Evolutionary conservation across 2,329 filamentous ascomycete genomes (phyloP).

Genomic region (Exophiala lecanii-corni): DNA sequence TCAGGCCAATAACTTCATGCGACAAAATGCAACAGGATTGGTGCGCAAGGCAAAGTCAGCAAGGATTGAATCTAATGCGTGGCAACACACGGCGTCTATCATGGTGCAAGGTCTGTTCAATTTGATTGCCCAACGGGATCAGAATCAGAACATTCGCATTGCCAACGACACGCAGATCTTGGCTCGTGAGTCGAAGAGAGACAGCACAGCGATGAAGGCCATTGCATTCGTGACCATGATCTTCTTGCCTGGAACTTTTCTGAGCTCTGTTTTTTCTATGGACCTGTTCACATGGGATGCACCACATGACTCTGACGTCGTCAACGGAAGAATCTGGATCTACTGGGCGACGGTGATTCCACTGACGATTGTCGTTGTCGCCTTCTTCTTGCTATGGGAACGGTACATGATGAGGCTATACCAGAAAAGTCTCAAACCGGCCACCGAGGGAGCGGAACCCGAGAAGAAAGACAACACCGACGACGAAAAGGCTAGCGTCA

Average conservation of each 20-base stretch:
- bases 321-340: slow-evolving; percentile 17
- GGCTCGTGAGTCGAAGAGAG: slow-evolving; percentile 27
- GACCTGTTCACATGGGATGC: slow-evolving; percentile 3
- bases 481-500: neutral
- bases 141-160: slow-evolving; percentile 24
- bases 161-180: slow-evolving; percentile 21
- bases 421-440: neutral
- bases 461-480: neutral
- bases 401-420: neutral
- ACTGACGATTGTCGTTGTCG: slow-evolving; percentile 8
- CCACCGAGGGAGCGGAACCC: neutral
- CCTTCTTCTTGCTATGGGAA: neutral
- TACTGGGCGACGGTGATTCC: slow-evolving; percentile 18
- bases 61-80: neutral
- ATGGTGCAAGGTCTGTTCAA: slow-evolving; percentile 21
- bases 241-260: slow-evolving; percentile 39
- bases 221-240: slow-evolving; percentile 38
- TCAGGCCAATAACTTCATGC: neutral
- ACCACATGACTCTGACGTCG: neutral
- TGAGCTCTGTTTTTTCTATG: slow-evolving; percentile 27
- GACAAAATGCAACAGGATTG: neutral
- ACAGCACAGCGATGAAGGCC: slow-evolving; percentile 36
- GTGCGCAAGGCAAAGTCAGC: neutral
- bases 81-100: neutral
- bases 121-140: slow-evolving; percentile 26